Evolutionary conservation across 352 stramenopile species (phyloP), one percentile per base, ranked within the genome.

Genomic region (Hyphochytrium catenoides): DNA sequence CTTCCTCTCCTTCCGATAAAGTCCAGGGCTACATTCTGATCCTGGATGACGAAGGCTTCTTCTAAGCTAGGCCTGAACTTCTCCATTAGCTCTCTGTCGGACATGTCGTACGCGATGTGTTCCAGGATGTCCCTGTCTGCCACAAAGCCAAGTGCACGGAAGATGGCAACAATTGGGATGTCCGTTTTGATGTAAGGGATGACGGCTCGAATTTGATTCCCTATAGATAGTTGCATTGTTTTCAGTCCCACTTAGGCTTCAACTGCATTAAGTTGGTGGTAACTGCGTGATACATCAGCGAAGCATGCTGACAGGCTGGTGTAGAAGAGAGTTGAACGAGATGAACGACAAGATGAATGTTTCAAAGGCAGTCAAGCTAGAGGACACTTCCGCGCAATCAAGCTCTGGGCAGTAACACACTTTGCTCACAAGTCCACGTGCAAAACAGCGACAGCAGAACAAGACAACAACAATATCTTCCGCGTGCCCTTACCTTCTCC

Each of bases 131-230:
- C 84, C 9, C 88, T 76, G 57, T 99, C 93, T 1, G 86, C 84
- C 8, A 78, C 66, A 32, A 82, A 81, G 12, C 91, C 91, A 23
- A 99, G 66, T 1, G 91, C 93, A 18, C 91, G 68, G 63, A 99
- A 99, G 48, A 99, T 91, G 47, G 99, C 89, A 3, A 98, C 88
- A 8, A 99, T 78, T 3, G 93, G 93, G 44, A 99, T 92, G 60
- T 96, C 86, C 30, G 88, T 83, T 11, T 85, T 74, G 50, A 99
- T 95, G 67, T 98, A 97, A 4, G 91, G 91, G 44, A 99, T 75
- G 2, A 90, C 92, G 27, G 74, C 72, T 11, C 85, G 69, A 53
- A 99, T 98, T 50, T 98, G 89, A 68, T 97, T 95, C 40, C 87
- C 88, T n/a, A n/a, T n/a, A n/a, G n/a, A 46, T 92, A 90, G 43